Conservation (phyloP, 2,329 filamentous ascomycete genomes). For the Macrophomina pseudophaseolina region DNA sequence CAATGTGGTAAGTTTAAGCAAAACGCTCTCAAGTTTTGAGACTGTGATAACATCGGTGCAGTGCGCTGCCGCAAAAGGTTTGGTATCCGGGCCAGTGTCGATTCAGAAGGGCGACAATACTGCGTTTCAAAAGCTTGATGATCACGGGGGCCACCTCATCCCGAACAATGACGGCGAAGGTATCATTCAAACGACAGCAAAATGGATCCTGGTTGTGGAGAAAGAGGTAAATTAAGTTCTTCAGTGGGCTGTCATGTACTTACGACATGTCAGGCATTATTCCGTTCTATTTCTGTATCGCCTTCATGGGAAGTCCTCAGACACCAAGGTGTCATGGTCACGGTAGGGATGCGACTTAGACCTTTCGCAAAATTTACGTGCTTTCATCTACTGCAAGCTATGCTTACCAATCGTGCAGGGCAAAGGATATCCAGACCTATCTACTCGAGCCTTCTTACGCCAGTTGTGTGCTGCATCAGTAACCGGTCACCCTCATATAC, state of each 20-base stretch:
- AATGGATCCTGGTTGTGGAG: conserved; percentile 76
- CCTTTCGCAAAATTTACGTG: no score
- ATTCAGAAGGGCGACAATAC: conserved; percentile 55
- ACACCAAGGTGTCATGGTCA: conserved; percentile 69
- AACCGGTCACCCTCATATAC: conserved; percentile 38
- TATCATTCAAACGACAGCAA: conserved; percentile 54
- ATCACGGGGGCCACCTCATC: conserved; percentile 60
- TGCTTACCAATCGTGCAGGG: conserved; percentile 56
- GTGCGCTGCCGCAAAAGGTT: conserved; percentile 76
- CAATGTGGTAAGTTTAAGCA: conserved; percentile 66
- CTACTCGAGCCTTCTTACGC: conserved; percentile 69
- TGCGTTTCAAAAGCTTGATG: conserved; percentile 42
- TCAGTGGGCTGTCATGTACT: neutral
- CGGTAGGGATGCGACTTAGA: conserved; percentile 52
- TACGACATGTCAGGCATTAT: conserved; percentile 66
- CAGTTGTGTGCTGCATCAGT: conserved; percentile 42
- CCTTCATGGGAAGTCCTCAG: conserved; percentile 58
- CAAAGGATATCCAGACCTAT: conserved; percentile 81
- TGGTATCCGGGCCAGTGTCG: conserved; percentile 65
- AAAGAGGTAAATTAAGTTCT: conserved; percentile 65
- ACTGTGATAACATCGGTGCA: conserved; percentile 39
- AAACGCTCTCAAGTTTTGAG: conserved; percentile 29
- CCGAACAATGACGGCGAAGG: conserved; percentile 60
- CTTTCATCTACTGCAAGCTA: conserved; percentile 27
- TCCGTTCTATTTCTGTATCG: conserved; percentile 67